Evolutionary conservation across 2,329 filamentous ascomycete genomes (phyloP), one percentile per base, ranked within the genome.

Genomic region (Ophiosphaerella herpotricha): DNA sequence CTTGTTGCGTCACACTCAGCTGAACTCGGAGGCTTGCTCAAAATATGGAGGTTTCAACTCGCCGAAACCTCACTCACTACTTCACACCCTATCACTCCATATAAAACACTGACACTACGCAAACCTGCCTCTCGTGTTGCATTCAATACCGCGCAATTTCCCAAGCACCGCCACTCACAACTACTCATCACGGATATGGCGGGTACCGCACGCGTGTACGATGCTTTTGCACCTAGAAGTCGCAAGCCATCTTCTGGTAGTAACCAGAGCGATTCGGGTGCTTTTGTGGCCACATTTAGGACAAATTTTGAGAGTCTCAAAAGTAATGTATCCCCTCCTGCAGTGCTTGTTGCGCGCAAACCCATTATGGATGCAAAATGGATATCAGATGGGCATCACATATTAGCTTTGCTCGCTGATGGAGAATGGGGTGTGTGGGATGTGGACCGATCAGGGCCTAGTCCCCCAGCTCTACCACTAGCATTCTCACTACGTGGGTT

Each of bases 141-240:
- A 1, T 85, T 85, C 72, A 84, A 79, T 50, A 76, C 80, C 12
- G 78, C 79, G 6, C 67, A 76, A 34, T 80, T 79, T 56, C 80
- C 82, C 4, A 79, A 79, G 21, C 66, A 72, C 23, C 77, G 80
- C 11, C 81, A 84, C 64, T 78, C 80, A 0, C 78, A 80, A 38
- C 66, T 86, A 9, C 74, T 87, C 7, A 72, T 86, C 6, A 75
- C 78, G 1, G 82, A 85, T 48, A 66, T 75, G 1, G 76, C 74
- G n/a, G 83, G 84, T 5, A 77, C 74, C 36, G 80, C 83, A 24
- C 82, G 83, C 45, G 74, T 86, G 12, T 84, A 83, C 60, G 80
- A 84, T 45, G 80, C 79, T 23, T 77, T 83, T 29, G 73, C 78
- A 13, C 63, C 60, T 13, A 46, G 58, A 2, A 55, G 40, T 29